A percentile compares a stretch with the other conserved stretches of the same genome.
These are phyloP conservation scores for Sclerotinia nivalis DNA, from an alignment of 2,329 filamentous ascomycete species.

Conservation along the genomic window DNA sequence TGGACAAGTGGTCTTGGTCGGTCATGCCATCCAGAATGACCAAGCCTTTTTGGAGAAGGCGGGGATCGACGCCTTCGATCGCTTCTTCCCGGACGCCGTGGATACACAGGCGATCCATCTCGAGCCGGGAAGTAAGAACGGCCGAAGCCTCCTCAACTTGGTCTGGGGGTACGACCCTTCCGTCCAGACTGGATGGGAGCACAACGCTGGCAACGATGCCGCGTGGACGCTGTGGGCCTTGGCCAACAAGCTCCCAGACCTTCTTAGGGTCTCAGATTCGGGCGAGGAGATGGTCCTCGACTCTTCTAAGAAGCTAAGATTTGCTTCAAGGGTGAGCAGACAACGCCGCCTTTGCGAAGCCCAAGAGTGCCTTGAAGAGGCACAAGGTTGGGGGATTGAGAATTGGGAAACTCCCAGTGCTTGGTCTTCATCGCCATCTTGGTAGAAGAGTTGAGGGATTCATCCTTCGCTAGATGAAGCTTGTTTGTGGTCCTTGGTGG, in stretches of 20 bases:
- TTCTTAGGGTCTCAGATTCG: not conserved
- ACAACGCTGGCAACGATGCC: slow-evolving; percentile 18
- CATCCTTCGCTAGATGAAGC: too few species aligned
- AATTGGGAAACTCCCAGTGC: too few species aligned
- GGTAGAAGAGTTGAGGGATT: too few species aligned
- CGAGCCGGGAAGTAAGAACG: not conserved
- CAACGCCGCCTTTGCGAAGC: too few species aligned
- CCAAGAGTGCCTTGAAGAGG: too few species aligned
- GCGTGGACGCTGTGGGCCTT: slow-evolving; percentile 7
- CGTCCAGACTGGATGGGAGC: not conserved
- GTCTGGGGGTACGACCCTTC: not conserved
- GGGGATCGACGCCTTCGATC: not conserved
- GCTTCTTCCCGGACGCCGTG: not conserved
- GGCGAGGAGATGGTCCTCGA: not conserved
- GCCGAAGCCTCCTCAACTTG: not conserved
- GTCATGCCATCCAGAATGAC: slow-evolving; percentile 8
- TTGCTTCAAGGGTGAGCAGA: not conserved
- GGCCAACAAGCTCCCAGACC: not conserved
- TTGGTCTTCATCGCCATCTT: too few species aligned
- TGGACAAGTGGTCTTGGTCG: not conserved
- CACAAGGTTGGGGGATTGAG: too few species aligned
- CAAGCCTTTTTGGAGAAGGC: not conserved
- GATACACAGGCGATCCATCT: not conserved
- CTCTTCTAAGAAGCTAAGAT: not conserved
- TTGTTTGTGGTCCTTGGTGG: too few species aligned